A percentile compares a stretch with the other conserved stretches of the same genome.
phyloP scores from a whole-genome alignment of 345 rosid species.

The Brassica juncea region DNA sequence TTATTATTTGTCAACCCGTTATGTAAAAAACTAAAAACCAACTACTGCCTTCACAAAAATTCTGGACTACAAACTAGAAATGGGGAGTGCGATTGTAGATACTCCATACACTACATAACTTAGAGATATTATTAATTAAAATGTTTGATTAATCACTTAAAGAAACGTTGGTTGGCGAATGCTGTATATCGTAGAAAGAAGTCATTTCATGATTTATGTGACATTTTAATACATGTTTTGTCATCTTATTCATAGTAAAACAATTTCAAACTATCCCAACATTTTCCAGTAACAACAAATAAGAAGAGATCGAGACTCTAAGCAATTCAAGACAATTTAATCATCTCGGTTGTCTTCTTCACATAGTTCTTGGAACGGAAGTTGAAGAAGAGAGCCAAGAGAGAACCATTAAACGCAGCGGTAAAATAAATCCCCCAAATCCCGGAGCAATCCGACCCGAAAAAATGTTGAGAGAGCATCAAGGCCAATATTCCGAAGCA shows the following conservation, averaged over 20 bases:
- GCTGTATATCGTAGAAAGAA: neutral
- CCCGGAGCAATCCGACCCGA: conserved; percentile 65
- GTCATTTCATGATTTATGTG: neutral
- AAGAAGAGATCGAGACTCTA: neutral
- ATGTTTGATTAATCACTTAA: neutral
- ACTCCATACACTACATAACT: neutral
- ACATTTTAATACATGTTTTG: neutral
- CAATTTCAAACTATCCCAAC: conserved; percentile 6
- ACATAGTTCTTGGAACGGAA: conserved; percentile 62
- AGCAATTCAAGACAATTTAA: neutral
- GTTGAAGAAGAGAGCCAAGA: conserved; percentile 62
- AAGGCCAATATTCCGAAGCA: conserved; percentile 49
- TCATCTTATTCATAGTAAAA: neutral
- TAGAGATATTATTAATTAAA: neutral
- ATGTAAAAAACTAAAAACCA: conserved; percentile 1
- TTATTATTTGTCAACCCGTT: conserved; percentile 5
- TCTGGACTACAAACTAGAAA: neutral
- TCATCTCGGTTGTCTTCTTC: neutral
- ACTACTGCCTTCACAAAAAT: neutral
- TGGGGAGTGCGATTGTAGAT: neutral
- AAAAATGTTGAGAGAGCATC: conserved; percentile 57
- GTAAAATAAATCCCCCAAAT: conserved; percentile 62
- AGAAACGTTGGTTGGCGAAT: neutral
- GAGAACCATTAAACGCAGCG: conserved; percentile 62
- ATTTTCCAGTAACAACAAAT: neutral